These are phyloP conservation scores for Clonostachys chloroleuca DNA, from an alignment of 2,329 filamentous ascomycete species.

Conservation along the genomic window DNA sequence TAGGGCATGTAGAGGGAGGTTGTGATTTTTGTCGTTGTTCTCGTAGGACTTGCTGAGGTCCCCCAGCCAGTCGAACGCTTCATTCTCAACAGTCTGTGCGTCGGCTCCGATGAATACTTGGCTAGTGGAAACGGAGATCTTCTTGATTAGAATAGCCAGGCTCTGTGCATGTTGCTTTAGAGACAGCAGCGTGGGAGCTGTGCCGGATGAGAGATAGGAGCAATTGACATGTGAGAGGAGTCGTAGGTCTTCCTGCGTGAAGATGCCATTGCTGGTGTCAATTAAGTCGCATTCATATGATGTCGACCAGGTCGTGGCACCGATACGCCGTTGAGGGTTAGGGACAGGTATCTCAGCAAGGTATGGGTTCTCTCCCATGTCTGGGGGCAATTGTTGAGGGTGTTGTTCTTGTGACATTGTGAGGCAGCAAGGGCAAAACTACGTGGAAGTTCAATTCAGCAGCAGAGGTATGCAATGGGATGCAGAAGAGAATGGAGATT, in stretches of 20 bases:
- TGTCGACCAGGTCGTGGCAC: constrained; percentile 3
- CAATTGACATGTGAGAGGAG: constrained; percentile 46
- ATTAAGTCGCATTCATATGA: constrained; percentile 16
- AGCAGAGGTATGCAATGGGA: too few species aligned
- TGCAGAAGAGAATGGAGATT: too few species aligned
- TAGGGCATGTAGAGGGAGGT: constrained; percentile 38
- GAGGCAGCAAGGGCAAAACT: too few species aligned
- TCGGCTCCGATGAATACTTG: constrained; percentile 2
- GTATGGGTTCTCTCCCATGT: too few species aligned
- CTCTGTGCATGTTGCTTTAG: constrained; percentile 58
- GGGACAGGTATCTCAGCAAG: too few species aligned
- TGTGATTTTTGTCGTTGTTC: constrained; percentile 41
- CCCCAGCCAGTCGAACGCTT: constrained; percentile 54
- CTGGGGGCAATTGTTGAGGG: too few species aligned
- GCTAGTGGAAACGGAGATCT: constrained; percentile 32
- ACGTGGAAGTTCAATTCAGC: too few species aligned
- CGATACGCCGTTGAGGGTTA: too few species aligned
- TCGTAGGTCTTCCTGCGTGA: constrained; percentile 10
- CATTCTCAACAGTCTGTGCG: constrained; percentile 16
- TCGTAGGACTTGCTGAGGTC: constrained; percentile 43
- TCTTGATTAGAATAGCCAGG: constrained; percentile 46
- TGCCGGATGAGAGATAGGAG: constrained; percentile 49
- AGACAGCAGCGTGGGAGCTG: constrained; percentile 47
- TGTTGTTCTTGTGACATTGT: too few species aligned
- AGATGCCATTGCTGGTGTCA: constrained; percentile 11